Evolutionary conservation across 768 basidiomycete species (phyloP), one percentile per base, ranked within the genome.

Genomic region (Zangia roseola): DNA sequence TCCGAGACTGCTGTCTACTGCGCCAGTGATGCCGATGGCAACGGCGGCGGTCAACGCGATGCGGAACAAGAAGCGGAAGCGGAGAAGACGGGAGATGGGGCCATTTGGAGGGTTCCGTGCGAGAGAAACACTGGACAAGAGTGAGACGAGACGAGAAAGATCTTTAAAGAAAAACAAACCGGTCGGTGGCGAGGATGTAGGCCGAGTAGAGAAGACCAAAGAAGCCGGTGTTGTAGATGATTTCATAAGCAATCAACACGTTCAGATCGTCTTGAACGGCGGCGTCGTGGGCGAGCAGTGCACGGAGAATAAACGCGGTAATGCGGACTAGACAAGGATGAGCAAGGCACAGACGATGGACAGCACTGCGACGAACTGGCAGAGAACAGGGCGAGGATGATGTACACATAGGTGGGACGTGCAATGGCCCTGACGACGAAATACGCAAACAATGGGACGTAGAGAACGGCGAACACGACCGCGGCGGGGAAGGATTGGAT

Each of bases 211-310:
- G 45, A 1, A 63, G 10, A 40, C 62, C 54, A 26, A 68, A 71
- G 63, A 71, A 69, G 24, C 68, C 69, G 1, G 55, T 58, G 52
- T 64, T 69, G 56, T 71, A 71, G 16, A 72, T 34, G 47, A 71
- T 58, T 46, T 59, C 48, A 17, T 64, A 62, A 14, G 70, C 62
- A 24, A 70, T 43, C 20, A 68, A 23, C 10, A 64, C 10, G 40
- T 59, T 25, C 26, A 59, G 0, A 19, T 64, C 58, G 20, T 65
- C 12, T 1, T 53, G 62, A 6, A 62, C 65, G 20, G 60, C 26
- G 1, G 50, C 12, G 6, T 55, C 62, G 35, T 24, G 12, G 5
- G 58, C 33, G 7, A 63, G 51, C 17, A 58, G 2, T 0, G 54
- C 54, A 4, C 63, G 59, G n/a, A 60, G 40, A 43, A 56, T 19